A percentile compares a stretch with the other conserved stretches of the same genome.
Evolutionary conservation across 305 asterid genomes (phyloP).

Genomic region (Solanum hybrid): DNA sequence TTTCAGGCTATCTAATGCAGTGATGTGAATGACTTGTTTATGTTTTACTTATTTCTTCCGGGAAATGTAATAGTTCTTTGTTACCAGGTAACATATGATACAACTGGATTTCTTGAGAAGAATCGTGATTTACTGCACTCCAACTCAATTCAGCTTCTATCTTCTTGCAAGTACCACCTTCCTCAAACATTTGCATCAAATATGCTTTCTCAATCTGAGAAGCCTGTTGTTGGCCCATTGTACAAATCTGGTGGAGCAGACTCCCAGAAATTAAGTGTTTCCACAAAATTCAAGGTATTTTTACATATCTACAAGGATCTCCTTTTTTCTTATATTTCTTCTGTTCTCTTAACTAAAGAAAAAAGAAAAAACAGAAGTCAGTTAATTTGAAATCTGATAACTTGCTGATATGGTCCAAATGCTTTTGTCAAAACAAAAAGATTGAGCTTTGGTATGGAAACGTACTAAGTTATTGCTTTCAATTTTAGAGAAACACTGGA

Average conservation of each 20-base stretch:
- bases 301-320: not conserved
- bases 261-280: slow-evolving; percentile 92
- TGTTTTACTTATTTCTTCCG: not conserved
- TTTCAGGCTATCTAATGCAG: not conserved
- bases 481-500: slow-evolving; percentile 3
- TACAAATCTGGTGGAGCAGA: slow-evolving; percentile 97
- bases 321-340: not conserved
- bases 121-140: slow-evolving; percentile 90
- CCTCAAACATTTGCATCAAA: slow-evolving; percentile 88
- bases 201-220: slow-evolving; percentile 80
- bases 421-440: not conserved
- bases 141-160: slow-evolving; percentile 88
- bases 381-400: not conserved
- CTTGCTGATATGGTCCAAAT: not conserved
- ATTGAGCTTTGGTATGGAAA: slow-evolving; percentile 10
- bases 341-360: not conserved
- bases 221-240: slow-evolving; percentile 79
- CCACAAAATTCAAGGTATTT: slow-evolving; percentile 83
- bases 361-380: not conserved
- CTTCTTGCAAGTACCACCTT: slow-evolving; percentile 84
- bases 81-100: slow-evolving; percentile 80
- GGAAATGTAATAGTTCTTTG: slow-evolving; percentile 11
- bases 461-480: slow-evolving; percentile 4
- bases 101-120: slow-evolving; percentile 94
- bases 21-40: not conserved